Base-by-base conservation (phyloP, 306 rosid species). In the Ormosia semicastrata region DNA sequence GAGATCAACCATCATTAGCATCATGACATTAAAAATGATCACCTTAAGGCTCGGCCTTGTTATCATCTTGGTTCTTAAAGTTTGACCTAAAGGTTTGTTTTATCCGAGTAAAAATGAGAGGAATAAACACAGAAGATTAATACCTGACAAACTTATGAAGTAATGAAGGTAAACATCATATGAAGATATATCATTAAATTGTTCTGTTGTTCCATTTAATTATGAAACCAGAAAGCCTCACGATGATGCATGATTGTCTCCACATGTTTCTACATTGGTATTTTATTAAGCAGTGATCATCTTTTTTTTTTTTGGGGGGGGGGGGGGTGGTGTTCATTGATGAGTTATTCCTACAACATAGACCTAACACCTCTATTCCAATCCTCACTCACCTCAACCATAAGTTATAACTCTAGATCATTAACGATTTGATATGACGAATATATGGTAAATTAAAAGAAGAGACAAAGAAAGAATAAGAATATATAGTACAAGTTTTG, bases 401-500 rank as follows among this genome's bases (percentile, higher is more conserved):
- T 36, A 67, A 63, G 64, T 77, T 82, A 80, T 2, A 49, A 71
- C 64, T 60, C 65, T 37, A 68, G 60, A 66, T 62, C 17, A 66
- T 58, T 30, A 53, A 33, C 40, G 77, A 79, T 74, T 41, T 64
- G 80, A 75, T 71, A 49, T 33, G 74, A 80, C 9, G 85, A 83
- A 86, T 84, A 82, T 82, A 78, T 83, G 80, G 76, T 41, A 63
- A 71, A 73, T 50, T 56, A 30, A 56, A 75, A 71, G 80, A 56
- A 83, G 70, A 68, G 83, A 83, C 79, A 50, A 76, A 83, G 70
- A 82, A 82, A 82, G 14, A 73, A 86, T 79, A 71, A 49, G 85
- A 70, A 82, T 76, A 71, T 83, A 29, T 37, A 68, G 63, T 29
- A 56, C 4, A 77, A 52, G 84, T 73, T 62, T 72, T 75, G 74